Evolutionary conservation across 2,329 filamentous ascomycete genomes (phyloP).

Genomic region (Colletotrichum paranaense): DNA sequence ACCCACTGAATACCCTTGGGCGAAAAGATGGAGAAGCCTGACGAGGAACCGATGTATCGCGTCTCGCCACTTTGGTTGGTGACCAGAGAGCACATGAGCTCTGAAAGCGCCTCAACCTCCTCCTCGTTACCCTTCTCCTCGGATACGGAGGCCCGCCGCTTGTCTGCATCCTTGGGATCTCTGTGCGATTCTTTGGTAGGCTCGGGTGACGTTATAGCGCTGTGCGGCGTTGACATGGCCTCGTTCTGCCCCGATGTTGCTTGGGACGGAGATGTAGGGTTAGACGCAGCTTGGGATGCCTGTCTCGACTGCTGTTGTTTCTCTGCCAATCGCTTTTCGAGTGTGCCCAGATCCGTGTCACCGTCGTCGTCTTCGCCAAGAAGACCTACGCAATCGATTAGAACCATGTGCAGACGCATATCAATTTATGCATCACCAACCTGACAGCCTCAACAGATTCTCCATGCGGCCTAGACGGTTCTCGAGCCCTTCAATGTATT

Average conservation of each 20-base stretch:
- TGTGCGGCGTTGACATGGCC: conserved; percentile 60
- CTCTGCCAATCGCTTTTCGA: conserved; percentile 81
- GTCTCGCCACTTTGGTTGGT: conserved; percentile 96
- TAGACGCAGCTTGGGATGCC: conserved; percentile 60
- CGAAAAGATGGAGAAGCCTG: conserved; percentile 98
- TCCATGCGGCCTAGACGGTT: conserved; percentile 97
- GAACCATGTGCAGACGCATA: conserved; percentile 15
- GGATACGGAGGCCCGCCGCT: conserved; percentile 51
- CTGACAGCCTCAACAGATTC: conserved; percentile 86
- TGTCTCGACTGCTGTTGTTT: conserved; percentile 64
- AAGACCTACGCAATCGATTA: conserved; percentile 64
- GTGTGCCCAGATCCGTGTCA: conserved; percentile 85
- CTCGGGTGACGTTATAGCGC: conserved; percentile 65
- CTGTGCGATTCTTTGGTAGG: conserved; percentile 52
- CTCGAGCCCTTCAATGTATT: conserved; percentile 97
- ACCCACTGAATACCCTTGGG: conserved; percentile 99
- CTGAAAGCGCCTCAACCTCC: conserved; percentile 88
- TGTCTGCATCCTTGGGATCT: conserved; percentile 47
- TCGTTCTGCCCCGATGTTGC: conserved; percentile 56
- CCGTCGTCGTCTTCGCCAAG: conserved; percentile 87
- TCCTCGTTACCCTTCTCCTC: conserved; percentile 65
- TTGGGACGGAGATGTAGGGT: conserved; percentile 63
- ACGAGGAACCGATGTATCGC: conserved; percentile 95
- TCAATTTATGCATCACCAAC: conserved; percentile 46
- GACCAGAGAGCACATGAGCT: conserved; percentile 99